Conservation (phyloP, 371 early-diverging fungal genomes). For the Syncephalastrum contaminatum region DNA sequence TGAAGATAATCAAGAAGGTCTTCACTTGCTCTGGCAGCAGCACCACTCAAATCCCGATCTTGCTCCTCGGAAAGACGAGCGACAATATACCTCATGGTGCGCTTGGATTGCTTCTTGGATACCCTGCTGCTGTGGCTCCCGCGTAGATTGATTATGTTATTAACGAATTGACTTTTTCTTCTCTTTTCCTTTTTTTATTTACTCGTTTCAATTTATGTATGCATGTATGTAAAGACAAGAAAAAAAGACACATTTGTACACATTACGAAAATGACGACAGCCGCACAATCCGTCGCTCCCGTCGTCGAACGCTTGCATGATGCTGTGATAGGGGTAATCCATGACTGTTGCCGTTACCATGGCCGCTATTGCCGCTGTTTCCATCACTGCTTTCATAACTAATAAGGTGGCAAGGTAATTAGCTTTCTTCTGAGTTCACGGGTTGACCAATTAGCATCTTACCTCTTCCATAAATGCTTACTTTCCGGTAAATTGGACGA, state of each 20-base stretch:
- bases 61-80: constrained; percentile 15
- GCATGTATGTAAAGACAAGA: constrained; percentile 1
- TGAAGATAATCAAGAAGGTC: constrained; percentile 19
- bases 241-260: neutral
- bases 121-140: constrained; percentile 12
- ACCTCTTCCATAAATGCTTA: neutral
- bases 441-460: no score
- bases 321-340: constrained; percentile 3
- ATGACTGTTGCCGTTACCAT: neutral
- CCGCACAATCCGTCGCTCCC: neutral
- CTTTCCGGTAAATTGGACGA: constrained; percentile 3
- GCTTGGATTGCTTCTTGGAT: constrained; percentile 5
- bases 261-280: neutral
- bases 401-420: no score
- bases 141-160: no score
- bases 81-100: constrained; percentile 16
- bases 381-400: no score
- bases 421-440: no score
- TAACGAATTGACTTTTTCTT: neutral
- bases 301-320: neutral
- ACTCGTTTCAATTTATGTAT: constrained; percentile 1
- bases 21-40: constrained; percentile 14
- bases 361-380: no score
- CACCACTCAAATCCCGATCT: constrained; percentile 6
- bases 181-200: neutral